phyloP scores from a whole-genome alignment of 805 yeast species.

The Suhomyces sp. region DNA sequence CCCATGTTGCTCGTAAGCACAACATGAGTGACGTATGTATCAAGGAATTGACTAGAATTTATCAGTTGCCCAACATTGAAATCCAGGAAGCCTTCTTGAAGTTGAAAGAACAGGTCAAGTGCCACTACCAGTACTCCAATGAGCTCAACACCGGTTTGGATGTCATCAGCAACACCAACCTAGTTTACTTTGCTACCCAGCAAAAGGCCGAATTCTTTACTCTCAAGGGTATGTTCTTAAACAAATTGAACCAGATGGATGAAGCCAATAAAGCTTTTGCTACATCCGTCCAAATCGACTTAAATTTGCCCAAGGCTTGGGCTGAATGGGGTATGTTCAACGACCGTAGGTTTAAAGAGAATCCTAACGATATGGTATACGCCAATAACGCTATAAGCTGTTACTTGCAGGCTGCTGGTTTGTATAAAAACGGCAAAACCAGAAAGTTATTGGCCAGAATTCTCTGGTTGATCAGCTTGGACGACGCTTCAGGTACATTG shows the following conservation, averaged over 20 bases:
- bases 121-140: constrained; percentile 88
- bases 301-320: constrained; percentile 96
- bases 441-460: constrained; percentile 85
- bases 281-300: constrained; percentile 93
- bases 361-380: constrained; percentile 71
- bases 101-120: constrained; percentile 94
- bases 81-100: constrained; percentile 97
- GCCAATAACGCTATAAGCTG: constrained; percentile 96
- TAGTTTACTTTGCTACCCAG: constrained; percentile 94
- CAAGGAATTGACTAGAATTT: constrained; percentile 86
- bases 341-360: constrained; percentile 81
- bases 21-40: constrained; percentile 96
- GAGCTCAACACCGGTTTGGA: constrained; percentile 94
- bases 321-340: constrained; percentile 99
- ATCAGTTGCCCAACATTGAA: constrained; percentile 94
- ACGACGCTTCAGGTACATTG: constrained; percentile 76
- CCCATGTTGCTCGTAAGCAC: constrained; percentile 97
- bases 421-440: constrained; percentile 89
- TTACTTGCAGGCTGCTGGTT: constrained; percentile 95
- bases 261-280: constrained; percentile 98
- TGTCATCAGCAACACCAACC: constrained; percentile 92
- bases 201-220: constrained; percentile 98
- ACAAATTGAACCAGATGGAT: constrained; percentile 83
- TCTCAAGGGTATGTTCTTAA: constrained; percentile 95
- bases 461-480: constrained; percentile 89